Conservation (phyloP, 352 stramenopile species). For the Phytophthora cryptogea region DNA sequence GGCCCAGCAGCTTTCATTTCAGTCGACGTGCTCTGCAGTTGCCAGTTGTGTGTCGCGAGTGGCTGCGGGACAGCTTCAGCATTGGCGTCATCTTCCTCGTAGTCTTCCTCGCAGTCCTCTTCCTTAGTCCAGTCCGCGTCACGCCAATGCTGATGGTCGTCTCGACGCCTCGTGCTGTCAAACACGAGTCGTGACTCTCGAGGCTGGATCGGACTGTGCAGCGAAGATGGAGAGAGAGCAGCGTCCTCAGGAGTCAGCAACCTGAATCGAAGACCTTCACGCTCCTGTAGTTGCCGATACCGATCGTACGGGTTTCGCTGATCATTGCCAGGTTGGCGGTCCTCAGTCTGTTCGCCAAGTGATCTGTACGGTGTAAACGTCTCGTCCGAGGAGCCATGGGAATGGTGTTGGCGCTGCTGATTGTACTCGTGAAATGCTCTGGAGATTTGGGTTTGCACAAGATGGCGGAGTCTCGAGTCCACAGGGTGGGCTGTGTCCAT, state of each 20-base stretch:
- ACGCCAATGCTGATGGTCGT: slow-evolving; percentile 12
- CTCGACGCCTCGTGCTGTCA: slow-evolving; percentile 14
- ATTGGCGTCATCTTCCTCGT: slow-evolving; percentile 10
- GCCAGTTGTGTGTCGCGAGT: neutral
- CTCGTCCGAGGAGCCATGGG: slow-evolving; percentile 5
- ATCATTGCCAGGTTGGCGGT: neutral
- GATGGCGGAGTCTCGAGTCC: slow-evolving; percentile 25
- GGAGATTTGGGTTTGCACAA: slow-evolving; percentile 45
- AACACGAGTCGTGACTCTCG: slow-evolving; percentile 29
- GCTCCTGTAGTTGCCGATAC: slow-evolving; percentile 28
- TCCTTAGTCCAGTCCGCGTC: slow-evolving; percentile 1
- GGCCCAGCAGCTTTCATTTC: slow-evolving; percentile 4
- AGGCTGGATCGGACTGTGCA: slow-evolving; percentile 11
- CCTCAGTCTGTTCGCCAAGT: slow-evolving; percentile 8
- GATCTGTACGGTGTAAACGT: neutral
- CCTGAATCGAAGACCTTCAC: slow-evolving; percentile 30
- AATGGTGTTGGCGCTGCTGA: slow-evolving; percentile 15
- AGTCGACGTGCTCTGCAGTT: neutral
- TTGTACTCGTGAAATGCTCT: slow-evolving; percentile 47
- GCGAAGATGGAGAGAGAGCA: slow-evolving; percentile 10
- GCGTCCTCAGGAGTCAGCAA: slow-evolving; percentile 22
- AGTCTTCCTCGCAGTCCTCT: slow-evolving; percentile 1
- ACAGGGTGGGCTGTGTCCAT: slow-evolving; percentile 20
- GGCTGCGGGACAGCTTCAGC: slow-evolving; percentile 11
- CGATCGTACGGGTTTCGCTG: slow-evolving; percentile 9